These are phyloP conservation scores for Chaetomiaceae sp. DNA, from an alignment of 2,329 filamentous ascomycete genomes.

Conservation along the genomic window DNA sequence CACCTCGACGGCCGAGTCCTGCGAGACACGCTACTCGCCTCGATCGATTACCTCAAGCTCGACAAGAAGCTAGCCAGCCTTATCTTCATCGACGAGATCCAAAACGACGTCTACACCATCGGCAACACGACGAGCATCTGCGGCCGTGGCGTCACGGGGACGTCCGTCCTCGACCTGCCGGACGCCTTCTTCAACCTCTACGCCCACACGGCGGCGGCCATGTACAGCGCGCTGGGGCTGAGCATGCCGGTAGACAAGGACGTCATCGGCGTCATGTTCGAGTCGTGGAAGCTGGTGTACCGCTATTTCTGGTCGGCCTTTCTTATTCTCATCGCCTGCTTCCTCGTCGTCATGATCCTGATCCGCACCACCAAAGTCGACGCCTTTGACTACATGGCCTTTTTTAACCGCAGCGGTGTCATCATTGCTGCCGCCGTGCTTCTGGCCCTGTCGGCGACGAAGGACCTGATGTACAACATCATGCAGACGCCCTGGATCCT, in stretches of 20 bases:
- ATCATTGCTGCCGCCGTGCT: slow-evolving; percentile 3
- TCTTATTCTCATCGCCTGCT: slow-evolving; percentile 13
- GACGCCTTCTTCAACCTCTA: neutral
- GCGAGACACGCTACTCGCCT: neutral
- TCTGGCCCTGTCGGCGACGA: slow-evolving; percentile 9
- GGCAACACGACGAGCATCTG: slow-evolving; percentile 16
- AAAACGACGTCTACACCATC: neutral
- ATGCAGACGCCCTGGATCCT: slow-evolving; percentile 13
- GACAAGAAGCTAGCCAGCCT: slow-evolving; percentile 17
- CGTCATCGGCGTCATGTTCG: slow-evolving; percentile 13
- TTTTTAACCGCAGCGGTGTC: slow-evolving; percentile 8
- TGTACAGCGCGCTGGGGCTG: slow-evolving; percentile 16
- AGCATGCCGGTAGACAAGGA: slow-evolving; percentile 11
- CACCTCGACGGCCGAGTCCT: slow-evolving; percentile 16
- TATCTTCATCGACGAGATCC: slow-evolving; percentile 12
- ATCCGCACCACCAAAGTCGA: slow-evolving; percentile 18
- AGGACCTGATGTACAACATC: slow-evolving; percentile 14
- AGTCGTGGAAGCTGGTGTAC: slow-evolving; percentile 21
- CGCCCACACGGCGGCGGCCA: slow-evolving; percentile 5
- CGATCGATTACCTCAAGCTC: slow-evolving; percentile 11
- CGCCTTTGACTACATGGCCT: slow-evolving; percentile 10
- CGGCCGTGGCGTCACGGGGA: neutral
- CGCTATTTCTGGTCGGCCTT: slow-evolving; percentile 21
- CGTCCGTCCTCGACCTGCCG: neutral
- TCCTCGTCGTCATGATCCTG: slow-evolving; percentile 16